Evolutionary conservation across 2,329 filamentous ascomycete genomes (phyloP).

Genomic region (Shiraia bambusicola): DNA sequence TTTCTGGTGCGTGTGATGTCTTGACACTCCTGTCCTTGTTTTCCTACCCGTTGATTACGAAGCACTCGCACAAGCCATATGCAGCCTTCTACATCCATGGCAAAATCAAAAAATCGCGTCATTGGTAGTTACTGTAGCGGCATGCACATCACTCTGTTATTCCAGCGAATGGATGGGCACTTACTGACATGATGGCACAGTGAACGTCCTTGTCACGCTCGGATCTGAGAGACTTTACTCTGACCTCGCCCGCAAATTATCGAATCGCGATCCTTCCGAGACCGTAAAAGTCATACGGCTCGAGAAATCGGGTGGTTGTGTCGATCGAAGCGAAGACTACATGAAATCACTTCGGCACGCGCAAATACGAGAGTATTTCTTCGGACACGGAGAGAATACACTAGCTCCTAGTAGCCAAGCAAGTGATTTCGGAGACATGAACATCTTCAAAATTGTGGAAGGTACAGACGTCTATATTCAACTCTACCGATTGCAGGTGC

Average conservation of each 20-base stretch:
- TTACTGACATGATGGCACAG: conserved; percentile 43
- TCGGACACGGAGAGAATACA: conserved; percentile 69
- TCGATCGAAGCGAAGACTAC: conserved; percentile 71
- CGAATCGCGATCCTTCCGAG: conserved; percentile 60
- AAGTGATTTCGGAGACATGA: conserved; percentile 72
- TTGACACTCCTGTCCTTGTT: conserved; percentile 6
- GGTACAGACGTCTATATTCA: conserved; percentile 42
- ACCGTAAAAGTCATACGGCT: conserved; percentile 73
- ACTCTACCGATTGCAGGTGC: background rate
- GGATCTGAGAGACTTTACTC: conserved; percentile 76
- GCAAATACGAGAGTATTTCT: conserved; percentile 90
- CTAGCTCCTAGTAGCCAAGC: conserved; percentile 86
- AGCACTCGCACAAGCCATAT: background rate
- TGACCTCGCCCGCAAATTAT: conserved; percentile 72
- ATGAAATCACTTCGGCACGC: conserved; percentile 73
- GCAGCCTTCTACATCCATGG: background rate
- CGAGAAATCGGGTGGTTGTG: conserved; percentile 82
- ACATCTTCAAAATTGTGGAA: conserved; percentile 70
- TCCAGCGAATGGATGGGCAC: background rate
- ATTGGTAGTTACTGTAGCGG: background rate
- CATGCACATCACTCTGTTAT: conserved; percentile 2
- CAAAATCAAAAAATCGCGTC: background rate
- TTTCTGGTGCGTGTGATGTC: conserved; percentile 56
- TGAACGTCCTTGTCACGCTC: conserved; percentile 79
- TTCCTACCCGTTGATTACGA: background rate